These are phyloP conservation scores for Sugiyamaella pinicola DNA, from an alignment of 1,139 yeast genomes.

Conservation along the genomic window DNA sequence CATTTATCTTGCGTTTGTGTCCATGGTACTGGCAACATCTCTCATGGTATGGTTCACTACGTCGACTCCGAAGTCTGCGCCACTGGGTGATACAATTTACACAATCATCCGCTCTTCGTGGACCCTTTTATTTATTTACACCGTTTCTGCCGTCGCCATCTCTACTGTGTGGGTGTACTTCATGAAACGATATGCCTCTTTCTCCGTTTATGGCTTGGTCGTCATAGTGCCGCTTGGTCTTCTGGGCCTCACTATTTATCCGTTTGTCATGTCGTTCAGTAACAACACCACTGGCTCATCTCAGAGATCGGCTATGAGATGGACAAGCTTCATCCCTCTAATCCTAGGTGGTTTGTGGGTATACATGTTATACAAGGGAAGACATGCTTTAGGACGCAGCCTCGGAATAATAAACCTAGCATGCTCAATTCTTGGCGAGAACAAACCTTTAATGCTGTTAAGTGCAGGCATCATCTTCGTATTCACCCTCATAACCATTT, in stretches of 20 bases:
- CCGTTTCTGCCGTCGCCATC: constrained; percentile 37
- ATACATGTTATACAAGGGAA: constrained; percentile 39
- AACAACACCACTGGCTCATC: constrained; percentile 39
- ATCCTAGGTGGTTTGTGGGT: constrained; percentile 42
- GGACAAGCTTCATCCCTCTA: constrained; percentile 42
- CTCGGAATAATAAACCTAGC: constrained; percentile 29
- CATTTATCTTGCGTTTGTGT: constrained; percentile 37
- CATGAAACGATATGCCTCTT: constrained; percentile 39
- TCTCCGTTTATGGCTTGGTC: constrained; percentile 42
- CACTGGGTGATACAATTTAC: constrained; percentile 43
- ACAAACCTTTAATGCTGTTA: constrained; percentile 38
- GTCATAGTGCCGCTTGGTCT: constrained; percentile 43
- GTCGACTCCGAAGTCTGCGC: constrained; percentile 33
- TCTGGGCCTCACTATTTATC: constrained; percentile 36
- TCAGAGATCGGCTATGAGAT: constrained; percentile 45
- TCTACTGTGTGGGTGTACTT: constrained; percentile 43
- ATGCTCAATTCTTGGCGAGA: constrained; percentile 41
- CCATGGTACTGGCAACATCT: constrained; percentile 43
- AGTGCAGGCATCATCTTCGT: constrained; percentile 37
- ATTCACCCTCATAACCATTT: constrained; percentile 39
- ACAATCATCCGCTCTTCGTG: constrained; percentile 39
- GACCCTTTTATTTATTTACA: constrained; percentile 36
- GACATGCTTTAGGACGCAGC: constrained; percentile 42
- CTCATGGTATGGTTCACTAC: constrained; percentile 42
- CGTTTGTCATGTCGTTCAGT: constrained; percentile 43